Base-by-base conservation (phyloP, 169 alveolate species). In the Pseudocohnilembus persalinus region DNA sequence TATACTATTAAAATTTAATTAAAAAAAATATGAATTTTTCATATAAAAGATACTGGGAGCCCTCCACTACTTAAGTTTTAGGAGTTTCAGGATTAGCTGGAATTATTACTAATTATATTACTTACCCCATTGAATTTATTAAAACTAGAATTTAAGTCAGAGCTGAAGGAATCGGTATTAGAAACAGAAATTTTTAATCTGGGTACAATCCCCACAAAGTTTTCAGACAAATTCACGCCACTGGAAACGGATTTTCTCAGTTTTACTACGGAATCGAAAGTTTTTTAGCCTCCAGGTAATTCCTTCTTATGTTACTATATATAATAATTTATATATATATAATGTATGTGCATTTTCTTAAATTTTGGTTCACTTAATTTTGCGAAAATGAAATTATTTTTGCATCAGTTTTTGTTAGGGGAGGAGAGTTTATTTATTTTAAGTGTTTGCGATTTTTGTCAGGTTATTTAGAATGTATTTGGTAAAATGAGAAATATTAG, bases 41-140 rank as follows among this genome's bases (percentile, higher is more conserved):
- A 80, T 86, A 86, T 79, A 86, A 86, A 79, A 86, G 90, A 81
- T 86, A 86, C 79, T 86, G 90, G 90, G 90, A 86, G 80, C 90
- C 90, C 34, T 86, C 90, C 25, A 74, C 80, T 28, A 27, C 87
- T 49, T 49, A 86, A 81, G 87, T 86, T 0, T 29, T 86, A 35
- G 83, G 83, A 73, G 33, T 80, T 27, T 86, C 90, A 31, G 73
- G 79, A 31, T 73, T 83, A n/a, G 87, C 75, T 34, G 83, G 83
- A 32, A 77, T 87, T 33, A 15, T 86, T 31, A 30, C 90, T 15
- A 75, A 85, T n/a, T 68, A 74, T 72, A 29, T 86, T 28, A 86
- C 90, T 32, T 75, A 86, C 35, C 90, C 90, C 27, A 31, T 86
- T 31, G 90, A 86, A 76, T 86, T 86, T 77, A 80, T 86, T 75